These are phyloP conservation scores for Pedinophyceae sp. DNA, from an alignment of 139 green algal genomes.

Conservation along the genomic window DNA sequence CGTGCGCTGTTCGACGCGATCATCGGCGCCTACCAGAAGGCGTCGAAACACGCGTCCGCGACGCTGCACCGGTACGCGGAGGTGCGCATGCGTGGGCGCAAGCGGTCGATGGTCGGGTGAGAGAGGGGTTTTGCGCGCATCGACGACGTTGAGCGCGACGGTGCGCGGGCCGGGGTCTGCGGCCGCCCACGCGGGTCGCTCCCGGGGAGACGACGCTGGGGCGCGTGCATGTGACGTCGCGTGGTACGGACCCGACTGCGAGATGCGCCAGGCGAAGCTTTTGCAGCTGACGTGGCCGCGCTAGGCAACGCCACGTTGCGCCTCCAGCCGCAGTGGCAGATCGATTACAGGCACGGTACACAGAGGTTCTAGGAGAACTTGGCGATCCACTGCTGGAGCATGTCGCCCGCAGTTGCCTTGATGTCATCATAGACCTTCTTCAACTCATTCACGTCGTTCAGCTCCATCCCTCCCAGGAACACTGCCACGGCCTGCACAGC, in stretches of 20 bases:
- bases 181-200: not conserved
- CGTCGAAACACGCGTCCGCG: not conserved
- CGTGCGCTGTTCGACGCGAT: slow-evolving; percentile 3
- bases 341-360: too few relatives aligned
- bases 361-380: too few relatives aligned
- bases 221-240: too few relatives aligned
- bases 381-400: not conserved
- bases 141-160: too few relatives aligned
- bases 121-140: too few relatives aligned
- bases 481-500: too few relatives aligned
- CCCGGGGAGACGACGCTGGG: too few relatives aligned
- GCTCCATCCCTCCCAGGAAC: not conserved
- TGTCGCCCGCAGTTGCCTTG: not conserved
- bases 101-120: slow-evolving; percentile 70
- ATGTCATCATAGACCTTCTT: not conserved
- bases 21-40: slow-evolving; percentile 1
- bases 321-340: too few relatives aligned
- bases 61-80: slow-evolving; percentile 5
- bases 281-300: too few relatives aligned
- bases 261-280: not conserved
- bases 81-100: slow-evolving; percentile 57
- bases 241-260: not conserved
- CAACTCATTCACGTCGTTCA: not conserved
- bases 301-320: too few relatives aligned
- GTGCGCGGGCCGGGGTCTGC: too few relatives aligned